phyloP scores from a whole-genome alignment of 1,284 basidiomycete species.

The Meira miltonrushii region DNA sequence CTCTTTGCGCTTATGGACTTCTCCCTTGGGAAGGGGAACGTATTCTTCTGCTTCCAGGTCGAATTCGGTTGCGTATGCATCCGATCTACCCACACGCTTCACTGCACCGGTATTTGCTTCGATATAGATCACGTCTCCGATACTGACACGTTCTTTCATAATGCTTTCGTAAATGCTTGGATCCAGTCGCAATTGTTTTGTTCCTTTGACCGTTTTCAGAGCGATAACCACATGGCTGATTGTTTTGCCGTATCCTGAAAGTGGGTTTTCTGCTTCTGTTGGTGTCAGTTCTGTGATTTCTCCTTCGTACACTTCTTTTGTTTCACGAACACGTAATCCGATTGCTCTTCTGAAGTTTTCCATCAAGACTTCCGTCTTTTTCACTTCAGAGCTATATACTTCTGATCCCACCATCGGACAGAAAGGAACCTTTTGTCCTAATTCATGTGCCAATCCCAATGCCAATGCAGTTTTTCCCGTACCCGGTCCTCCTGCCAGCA shows the following conservation, averaged over 20 bases:
- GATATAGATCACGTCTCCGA: constrained; percentile 95
- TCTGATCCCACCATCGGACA: constrained; percentile 97
- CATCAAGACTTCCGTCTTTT: constrained; percentile 98
- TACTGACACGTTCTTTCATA: constrained; percentile 91
- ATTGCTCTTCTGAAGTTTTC: constrained; percentile 93
- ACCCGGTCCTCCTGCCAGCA: constrained; percentile 83
- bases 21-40: constrained; percentile 93
- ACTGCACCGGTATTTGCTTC: constrained; percentile 92
- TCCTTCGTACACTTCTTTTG: constrained; percentile 97
- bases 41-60: constrained; percentile 98
- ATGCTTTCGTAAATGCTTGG: constrained; percentile 96
- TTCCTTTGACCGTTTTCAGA: constrained; percentile 96
- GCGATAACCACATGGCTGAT: constrained; percentile 94
- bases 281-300: constrained; percentile 96
- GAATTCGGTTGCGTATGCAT: constrained; percentile 97
- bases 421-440: constrained; percentile 91
- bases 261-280: constrained; percentile 58
- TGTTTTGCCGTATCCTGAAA: constrained; percentile 90
- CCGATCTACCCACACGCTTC: constrained; percentile 92
- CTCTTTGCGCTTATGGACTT: constrained; percentile 95
- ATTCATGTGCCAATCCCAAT: constrained; percentile 84
- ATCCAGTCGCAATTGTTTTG: constrained; percentile 90
- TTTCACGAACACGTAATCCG: constrained; percentile 66
- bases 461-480: constrained; percentile 95
- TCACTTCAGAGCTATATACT: constrained; percentile 94